phyloP scores from a whole-genome alignment of 2,329 filamentous ascomycete species.

The Pseudocercospora cruenta region DNA sequence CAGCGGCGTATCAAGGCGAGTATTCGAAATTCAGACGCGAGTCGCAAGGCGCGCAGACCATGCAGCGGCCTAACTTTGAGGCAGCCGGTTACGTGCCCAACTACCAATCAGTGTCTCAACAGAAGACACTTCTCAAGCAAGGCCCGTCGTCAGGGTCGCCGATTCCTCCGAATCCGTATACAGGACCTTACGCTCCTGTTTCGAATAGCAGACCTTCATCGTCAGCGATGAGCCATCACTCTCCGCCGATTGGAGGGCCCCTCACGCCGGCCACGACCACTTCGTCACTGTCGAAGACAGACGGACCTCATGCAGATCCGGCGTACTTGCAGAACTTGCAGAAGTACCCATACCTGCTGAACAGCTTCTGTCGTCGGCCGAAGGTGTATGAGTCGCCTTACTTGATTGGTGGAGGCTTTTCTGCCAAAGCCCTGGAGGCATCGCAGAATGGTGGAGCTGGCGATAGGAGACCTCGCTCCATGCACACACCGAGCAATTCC shows the following conservation, averaged over 20 bases:
- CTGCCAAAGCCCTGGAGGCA: slow-evolving; percentile 31
- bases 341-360: slow-evolving; percentile 51
- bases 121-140: slow-evolving; percentile 32
- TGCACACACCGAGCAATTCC: slow-evolving; percentile 35
- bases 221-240: slow-evolving; percentile 34
- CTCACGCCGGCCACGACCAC: slow-evolving; percentile 40
- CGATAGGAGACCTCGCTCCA: slow-evolving; percentile 15
- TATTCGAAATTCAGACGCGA: slow-evolving; percentile 41
- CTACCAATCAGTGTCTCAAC: slow-evolving; percentile 33
- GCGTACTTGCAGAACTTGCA: slow-evolving; percentile 48
- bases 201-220: slow-evolving; percentile 30
- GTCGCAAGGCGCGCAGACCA: slow-evolving; percentile 36
- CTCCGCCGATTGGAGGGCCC: slow-evolving; percentile 37
- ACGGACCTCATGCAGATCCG: slow-evolving; percentile 36
- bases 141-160: slow-evolving; percentile 17
- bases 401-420: slow-evolving; percentile 47
- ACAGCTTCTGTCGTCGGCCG: slow-evolving; percentile 49
- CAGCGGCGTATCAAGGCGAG: slow-evolving; percentile 41
- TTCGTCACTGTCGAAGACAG: slow-evolving; percentile 29
- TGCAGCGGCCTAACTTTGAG: slow-evolving; percentile 34
- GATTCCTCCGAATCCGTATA: slow-evolving; percentile 29
- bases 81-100: slow-evolving; percentile 30
- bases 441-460: slow-evolving; percentile 17
- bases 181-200: slow-evolving; percentile 22
- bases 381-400: slow-evolving; percentile 54